These are phyloP conservation scores for Heterobasidion irregulare DNA, from an alignment of 1,284 basidiomycete species.

Conservation along the genomic window DNA sequence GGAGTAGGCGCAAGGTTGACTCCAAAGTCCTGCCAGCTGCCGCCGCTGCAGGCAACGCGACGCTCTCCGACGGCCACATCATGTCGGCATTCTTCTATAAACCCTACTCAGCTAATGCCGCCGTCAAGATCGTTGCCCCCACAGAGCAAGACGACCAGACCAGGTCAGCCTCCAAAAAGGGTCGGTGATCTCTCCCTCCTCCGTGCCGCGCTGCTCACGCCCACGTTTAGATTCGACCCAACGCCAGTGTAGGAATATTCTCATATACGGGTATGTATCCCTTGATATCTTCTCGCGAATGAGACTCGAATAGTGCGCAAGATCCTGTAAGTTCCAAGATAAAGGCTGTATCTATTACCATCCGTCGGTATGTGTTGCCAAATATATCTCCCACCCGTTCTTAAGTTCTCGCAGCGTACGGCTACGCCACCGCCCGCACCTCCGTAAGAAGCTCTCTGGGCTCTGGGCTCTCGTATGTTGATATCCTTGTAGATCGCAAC, in stretches of 20 bases:
- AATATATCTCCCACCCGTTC: slow-evolving; percentile 1
- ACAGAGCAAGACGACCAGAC: slow-evolving; percentile 24
- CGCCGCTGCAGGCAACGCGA: not conserved
- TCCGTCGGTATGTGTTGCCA: slow-evolving; percentile 47
- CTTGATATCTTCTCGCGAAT: not conserved
- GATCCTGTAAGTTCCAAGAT: slow-evolving; percentile 79
- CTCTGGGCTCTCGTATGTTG: slow-evolving; percentile 4
- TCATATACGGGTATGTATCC: slow-evolving; percentile 72
- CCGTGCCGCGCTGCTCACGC: slow-evolving; percentile 1
- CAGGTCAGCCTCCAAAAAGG: slow-evolving; percentile 29
- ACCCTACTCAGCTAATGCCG: slow-evolving; percentile 38
- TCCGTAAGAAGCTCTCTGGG: slow-evolving; percentile 15
- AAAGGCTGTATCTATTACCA: slow-evolving; percentile 82
- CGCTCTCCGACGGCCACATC: slow-evolving; percentile 13
- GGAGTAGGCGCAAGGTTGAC: not conserved
- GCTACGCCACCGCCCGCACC: slow-evolving; percentile 17
- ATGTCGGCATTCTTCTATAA: slow-evolving; percentile 33
- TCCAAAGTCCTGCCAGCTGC: not conserved
- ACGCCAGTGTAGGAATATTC: slow-evolving; percentile 79
- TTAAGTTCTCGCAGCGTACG: slow-evolving; percentile 17
- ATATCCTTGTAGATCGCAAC: slow-evolving; percentile 23
- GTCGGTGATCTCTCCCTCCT: slow-evolving; percentile 19
- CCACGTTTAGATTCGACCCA: slow-evolving; percentile 48
- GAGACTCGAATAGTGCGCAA: slow-evolving; percentile 21
- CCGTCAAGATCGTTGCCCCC: slow-evolving; percentile 50